Conservation (phyloP, 768 basidiomycete species). For the Mrakia blollopis region DNA sequence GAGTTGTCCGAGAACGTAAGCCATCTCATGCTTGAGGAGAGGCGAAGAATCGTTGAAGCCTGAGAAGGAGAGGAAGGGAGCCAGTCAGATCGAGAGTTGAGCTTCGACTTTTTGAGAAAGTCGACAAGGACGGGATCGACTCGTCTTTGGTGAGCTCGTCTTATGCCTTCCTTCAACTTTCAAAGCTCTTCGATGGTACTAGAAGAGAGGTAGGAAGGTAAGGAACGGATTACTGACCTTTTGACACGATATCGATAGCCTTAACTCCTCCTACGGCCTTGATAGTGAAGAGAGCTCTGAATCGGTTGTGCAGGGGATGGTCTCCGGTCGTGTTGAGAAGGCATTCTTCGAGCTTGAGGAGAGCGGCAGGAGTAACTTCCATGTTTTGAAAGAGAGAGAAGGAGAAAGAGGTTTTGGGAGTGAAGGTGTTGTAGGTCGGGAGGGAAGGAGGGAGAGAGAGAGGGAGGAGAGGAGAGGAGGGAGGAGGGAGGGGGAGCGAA, state of each 20-base stretch:
- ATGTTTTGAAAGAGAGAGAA: not conserved
- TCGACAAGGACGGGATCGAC: not conserved
- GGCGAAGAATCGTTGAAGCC: conserved; percentile 83
- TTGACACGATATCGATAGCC: conserved; percentile 76
- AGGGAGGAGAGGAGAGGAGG: not conserved
- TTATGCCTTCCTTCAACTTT: no score
- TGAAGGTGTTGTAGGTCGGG: not conserved
- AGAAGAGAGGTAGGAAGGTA: not conserved
- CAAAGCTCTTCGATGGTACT: not conserved
- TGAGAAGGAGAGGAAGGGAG: conserved; percentile 41
- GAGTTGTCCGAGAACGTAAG: conserved; percentile 94
- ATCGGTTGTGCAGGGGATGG: conserved; percentile 76
- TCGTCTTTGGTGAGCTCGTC: conserved; percentile 1
- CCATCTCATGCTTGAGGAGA: conserved; percentile 91
- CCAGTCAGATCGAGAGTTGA: not conserved
- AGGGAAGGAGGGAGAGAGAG: not conserved
- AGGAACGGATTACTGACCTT: conserved; percentile 53
- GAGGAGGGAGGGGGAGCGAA: not conserved
- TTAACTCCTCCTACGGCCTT: conserved; percentile 68
- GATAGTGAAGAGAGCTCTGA: conserved; percentile 84
- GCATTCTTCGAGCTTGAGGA: conserved; percentile 63
- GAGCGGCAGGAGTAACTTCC: conserved; percentile 51
- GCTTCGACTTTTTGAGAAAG: not conserved
- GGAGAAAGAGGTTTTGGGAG: not conserved
- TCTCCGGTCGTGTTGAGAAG: conserved; percentile 72